Conservation (phyloP, 352 stramenopile genomes). For the Plasmopara halstedii region DNA sequence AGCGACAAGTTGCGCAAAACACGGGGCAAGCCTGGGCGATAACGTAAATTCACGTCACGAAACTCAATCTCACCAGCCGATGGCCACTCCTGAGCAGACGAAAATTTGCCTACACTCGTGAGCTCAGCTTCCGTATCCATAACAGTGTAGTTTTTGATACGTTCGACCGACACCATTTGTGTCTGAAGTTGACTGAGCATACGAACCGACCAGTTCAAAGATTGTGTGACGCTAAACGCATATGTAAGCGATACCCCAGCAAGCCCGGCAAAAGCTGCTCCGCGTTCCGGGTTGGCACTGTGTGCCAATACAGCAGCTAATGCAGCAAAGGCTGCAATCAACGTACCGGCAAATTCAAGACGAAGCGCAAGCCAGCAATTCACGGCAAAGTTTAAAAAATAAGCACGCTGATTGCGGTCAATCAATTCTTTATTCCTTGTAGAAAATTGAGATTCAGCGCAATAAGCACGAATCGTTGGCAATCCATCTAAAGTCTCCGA, state of each 20-base stretch:
- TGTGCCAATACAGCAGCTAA: constrained; percentile 49
- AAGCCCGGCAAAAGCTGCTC: constrained; percentile 43
- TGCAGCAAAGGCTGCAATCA: constrained; percentile 51
- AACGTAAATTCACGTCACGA: constrained; percentile 82
- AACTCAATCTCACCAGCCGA: constrained; percentile 77
- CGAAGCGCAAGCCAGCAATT: constrained; percentile 75
- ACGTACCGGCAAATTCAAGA: constrained; percentile 59
- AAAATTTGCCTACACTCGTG: constrained; percentile 77
- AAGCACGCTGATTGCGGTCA: constrained; percentile 61
- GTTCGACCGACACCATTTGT: constrained; percentile 72
- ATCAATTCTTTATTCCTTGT: constrained; percentile 45
- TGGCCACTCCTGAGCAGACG: constrained; percentile 72
- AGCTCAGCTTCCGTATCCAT: constrained; percentile 73
- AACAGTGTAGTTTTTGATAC: constrained; percentile 61
- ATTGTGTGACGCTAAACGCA: constrained; percentile 76
- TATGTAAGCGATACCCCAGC: constrained; percentile 70
- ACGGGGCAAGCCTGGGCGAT: constrained; percentile 64
- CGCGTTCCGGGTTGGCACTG: constrained; percentile 26
- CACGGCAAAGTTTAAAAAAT: constrained; percentile 66
- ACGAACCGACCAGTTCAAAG: constrained; percentile 62
- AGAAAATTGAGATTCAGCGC: constrained; percentile 41
- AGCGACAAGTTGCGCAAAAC: constrained; percentile 72
- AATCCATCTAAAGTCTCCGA: constrained; percentile 93
- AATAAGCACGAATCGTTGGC: constrained; percentile 88
- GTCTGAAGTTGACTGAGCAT: constrained; percentile 74